These are phyloP conservation scores for Penicillium odoratum DNA, from an alignment of 495 filamentous ascomycete species.

Conservation along the genomic window DNA sequence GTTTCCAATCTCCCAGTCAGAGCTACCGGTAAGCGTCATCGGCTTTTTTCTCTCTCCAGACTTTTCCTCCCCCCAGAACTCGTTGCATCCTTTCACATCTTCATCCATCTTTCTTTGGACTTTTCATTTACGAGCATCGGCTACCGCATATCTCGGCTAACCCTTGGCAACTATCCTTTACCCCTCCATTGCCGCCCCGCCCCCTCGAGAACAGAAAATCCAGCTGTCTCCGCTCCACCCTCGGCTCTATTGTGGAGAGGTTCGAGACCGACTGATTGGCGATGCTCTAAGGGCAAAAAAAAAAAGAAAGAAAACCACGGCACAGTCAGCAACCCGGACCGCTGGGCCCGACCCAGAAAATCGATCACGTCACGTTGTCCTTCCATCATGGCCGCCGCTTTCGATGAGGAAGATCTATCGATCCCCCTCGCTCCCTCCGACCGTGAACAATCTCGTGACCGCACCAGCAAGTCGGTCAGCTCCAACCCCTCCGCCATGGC, in stretches of 20 bases:
- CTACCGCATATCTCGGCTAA: constrained; percentile 3
- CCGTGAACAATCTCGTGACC: constrained; percentile 44
- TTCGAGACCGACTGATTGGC: constrained; percentile 34
- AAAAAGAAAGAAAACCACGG: constrained; percentile 18
- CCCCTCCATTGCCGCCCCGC: constrained; percentile 19
- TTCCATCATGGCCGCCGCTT: constrained; percentile 50
- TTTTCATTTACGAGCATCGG: background rate
- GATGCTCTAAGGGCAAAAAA: constrained; percentile 25
- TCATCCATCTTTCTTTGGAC: background rate
- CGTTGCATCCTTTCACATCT: background rate
- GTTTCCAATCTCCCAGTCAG: background rate
- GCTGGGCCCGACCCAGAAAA: constrained; percentile 30
- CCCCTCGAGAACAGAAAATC: constrained; percentile 12
- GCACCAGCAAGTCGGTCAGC: constrained; percentile 26
- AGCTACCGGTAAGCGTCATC: background rate
- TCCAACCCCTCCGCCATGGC: constrained; percentile 44
- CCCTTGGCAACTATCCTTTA: constrained; percentile 3
- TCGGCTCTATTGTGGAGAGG: constrained; percentile 33
- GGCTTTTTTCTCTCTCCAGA: background rate
- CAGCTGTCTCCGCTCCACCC: constrained; percentile 28
- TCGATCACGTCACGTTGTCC: constrained; percentile 49
- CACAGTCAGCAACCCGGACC: constrained; percentile 26
- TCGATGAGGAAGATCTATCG: constrained; percentile 89
- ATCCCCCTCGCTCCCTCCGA: constrained; percentile 75
- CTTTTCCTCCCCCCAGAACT: background rate